Conservation (phyloP, 2,329 filamentous ascomycete genomes). For the Xylaria sp. region DNA sequence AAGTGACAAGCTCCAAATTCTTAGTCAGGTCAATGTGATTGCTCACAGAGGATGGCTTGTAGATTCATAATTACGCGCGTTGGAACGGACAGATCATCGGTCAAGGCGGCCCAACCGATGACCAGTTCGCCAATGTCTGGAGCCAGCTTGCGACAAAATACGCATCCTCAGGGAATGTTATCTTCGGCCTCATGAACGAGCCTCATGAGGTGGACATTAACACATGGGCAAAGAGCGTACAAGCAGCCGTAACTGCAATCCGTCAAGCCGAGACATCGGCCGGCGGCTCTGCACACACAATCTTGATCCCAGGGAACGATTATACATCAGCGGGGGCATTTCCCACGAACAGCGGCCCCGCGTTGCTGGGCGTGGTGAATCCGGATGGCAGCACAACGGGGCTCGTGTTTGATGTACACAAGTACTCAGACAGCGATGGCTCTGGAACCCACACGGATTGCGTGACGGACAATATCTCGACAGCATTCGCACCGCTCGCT, state of each 20-base stretch:
- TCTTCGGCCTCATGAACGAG: conserved; percentile 67
- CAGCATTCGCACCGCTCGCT: conserved; percentile 50
- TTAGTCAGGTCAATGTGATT: not conserved
- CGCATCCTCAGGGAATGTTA: conserved; percentile 54
- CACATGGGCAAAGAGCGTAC: conserved; percentile 60
- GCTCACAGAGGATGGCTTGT: conserved; percentile 7
- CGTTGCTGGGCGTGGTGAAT: conserved; percentile 55
- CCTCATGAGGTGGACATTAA: conserved; percentile 58
- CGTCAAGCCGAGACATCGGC: conserved; percentile 32
- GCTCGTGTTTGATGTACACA: conserved; percentile 58
- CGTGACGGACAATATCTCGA: conserved; percentile 50
- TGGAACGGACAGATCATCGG: conserved; percentile 72
- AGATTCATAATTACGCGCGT: conserved; percentile 55
- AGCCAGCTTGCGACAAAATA: conserved; percentile 63
- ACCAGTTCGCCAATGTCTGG: conserved; percentile 67
- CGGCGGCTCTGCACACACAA: conserved; percentile 49
- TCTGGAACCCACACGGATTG: conserved; percentile 47
- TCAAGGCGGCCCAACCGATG: conserved; percentile 69
- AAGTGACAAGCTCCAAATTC: conserved; percentile 8
- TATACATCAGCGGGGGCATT: conserved; percentile 54
- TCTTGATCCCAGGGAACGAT: conserved; percentile 62
- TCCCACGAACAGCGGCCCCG: conserved; percentile 52
- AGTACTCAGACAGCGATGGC: conserved; percentile 55
- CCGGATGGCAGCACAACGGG: conserved; percentile 54
- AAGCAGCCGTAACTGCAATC: conserved; percentile 50